Conservation (phyloP, 805 yeast genomes). For the Debaryomyces maramus region DNA sequence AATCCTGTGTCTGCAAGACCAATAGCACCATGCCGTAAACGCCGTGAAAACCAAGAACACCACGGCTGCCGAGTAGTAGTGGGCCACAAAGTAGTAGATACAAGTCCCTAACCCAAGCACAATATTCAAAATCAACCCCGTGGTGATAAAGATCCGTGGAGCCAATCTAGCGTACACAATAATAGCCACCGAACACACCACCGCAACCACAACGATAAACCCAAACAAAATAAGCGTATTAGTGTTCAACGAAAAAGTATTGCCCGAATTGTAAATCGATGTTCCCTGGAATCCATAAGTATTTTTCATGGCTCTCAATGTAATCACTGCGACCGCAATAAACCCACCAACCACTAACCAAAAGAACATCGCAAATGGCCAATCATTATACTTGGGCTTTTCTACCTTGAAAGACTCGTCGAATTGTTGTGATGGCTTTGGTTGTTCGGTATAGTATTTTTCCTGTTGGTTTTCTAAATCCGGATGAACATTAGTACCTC, state of each 20-base stretch:
- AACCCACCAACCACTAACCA: conserved; percentile 57
- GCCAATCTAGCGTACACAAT: conserved; percentile 60
- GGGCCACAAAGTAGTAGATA: conserved; percentile 65
- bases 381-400: conserved; percentile 66
- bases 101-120: conserved; percentile 73
- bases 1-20: conserved; percentile 68
- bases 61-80: conserved; percentile 78
- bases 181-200: conserved; percentile 57
- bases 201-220: conserved; percentile 59
- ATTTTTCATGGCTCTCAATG: conserved; percentile 60
- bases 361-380: conserved; percentile 62
- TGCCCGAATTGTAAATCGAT: conserved; percentile 55
- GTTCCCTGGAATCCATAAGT: conserved; percentile 59
- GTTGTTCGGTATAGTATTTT: conserved; percentile 28
- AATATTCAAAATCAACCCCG: conserved; percentile 68
- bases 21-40: conserved; percentile 67
- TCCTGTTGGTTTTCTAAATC: conserved; percentile 32
- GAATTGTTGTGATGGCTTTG: conserved; percentile 41
- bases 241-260: conserved; percentile 67
- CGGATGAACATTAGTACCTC: conserved; percentile 15
- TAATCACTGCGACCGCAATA: conserved; percentile 65
- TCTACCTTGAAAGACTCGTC: conserved; percentile 69
- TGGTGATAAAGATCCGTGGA: conserved; percentile 65
- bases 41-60: conserved; percentile 67
- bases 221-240: conserved; percentile 71